Evolutionary conservation across 179 eudicot species (phyloP), one percentile per base, ranked within the genome.

Genomic region (Corrigiola litoralis): DNA sequence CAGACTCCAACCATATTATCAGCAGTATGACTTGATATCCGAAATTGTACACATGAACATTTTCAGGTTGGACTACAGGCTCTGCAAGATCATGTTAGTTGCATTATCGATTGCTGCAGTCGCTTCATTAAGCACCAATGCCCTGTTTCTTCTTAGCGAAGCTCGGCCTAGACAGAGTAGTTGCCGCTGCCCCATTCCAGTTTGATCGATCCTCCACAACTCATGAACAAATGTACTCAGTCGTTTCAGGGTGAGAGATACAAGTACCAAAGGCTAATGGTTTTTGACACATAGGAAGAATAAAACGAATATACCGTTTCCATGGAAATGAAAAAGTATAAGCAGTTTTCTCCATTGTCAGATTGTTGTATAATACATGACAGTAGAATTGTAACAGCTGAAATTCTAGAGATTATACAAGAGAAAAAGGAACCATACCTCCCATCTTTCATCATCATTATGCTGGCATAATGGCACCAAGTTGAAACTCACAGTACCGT

Each of bases 161-260:
- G n/a, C n/a, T n/a, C n/a, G n/a, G n/a, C n/a, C 94, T 66, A 87
- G 64, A 48, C 94, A 87, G 33, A 87, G 81, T 48, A 87, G 46
- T 34, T 87, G 94, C 10, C 83, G 72, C 50, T 87, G 94, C 32
- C 94, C 94, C 89, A 85, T 81, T 87, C 94, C 94, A 87, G 47
- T 87, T 87, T 12, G 82, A 76, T 61, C 94, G 89, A 67, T 87
- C 90, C 38, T 87, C 87, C 24, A 67, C 71, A 52, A 87, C 90
- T 87, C 77, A 57, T 58, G 38, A n/a, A n/a, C n/a, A n/a, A n/a
- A n/a, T n/a, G n/a, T n/a, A n/a, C n/a, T n/a, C n/a, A n/a, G n/a
- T n/a, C n/a, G n/a, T n/a, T n/a, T n/a, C n/a, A n/a, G n/a, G n/a
- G 42, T 7, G 56, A 32, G 20, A n/a, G 4, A 48, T 16, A 16